Evolutionary conservation across 2,329 filamentous ascomycete species (phyloP), one percentile per base, ranked within the genome.

Genomic region (Penicillium aurantiogriseum): DNA sequence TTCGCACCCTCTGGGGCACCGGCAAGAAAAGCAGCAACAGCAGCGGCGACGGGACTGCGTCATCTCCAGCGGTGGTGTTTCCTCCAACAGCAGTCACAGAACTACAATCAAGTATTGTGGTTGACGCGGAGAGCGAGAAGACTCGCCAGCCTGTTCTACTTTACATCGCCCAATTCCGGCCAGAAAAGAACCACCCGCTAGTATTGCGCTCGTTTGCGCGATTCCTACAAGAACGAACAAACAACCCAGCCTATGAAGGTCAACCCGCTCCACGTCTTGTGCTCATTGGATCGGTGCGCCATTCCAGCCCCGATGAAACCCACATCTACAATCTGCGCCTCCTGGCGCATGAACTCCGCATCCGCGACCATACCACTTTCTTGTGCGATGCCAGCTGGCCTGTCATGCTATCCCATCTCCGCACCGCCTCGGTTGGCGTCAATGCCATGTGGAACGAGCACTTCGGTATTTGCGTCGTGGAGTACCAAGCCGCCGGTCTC

Each of bases 391-490:
- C 91, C 0, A 86, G 89, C 27, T 99, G 93, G 92, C 86, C 89
- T 4, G 85, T 91, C 65, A 90, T 99, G 52, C 80, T 97, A 10
- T 83, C 89, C 33, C 92, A 90, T 85, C 80, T 97, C 59, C 80
- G 85, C 52, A 86, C 81, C 61, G 87, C 89, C 4, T 93, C 86
- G 19, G 85, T 99, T 2, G 94, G 94, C 49, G 92, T 96, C 31
- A 99, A 99, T 67, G 91, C 90, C 69, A 99, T 99, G 94, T 99
- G 94, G 93, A 97, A 97, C 73, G 94, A 99, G 78, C 94, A 99
- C 75, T 99, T 99, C 72, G 94, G 94, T 23, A 99, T 99, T 58
- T 94, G 94, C 1, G 92, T 97, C 17, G 94, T 99, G 40, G 94
- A 99, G 79, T 99, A 97, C 71, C 92, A 97, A 72, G 94, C 94